Conservation (phyloP, 2,329 filamentous ascomycete genomes). For the Periconia sp. region DNA sequence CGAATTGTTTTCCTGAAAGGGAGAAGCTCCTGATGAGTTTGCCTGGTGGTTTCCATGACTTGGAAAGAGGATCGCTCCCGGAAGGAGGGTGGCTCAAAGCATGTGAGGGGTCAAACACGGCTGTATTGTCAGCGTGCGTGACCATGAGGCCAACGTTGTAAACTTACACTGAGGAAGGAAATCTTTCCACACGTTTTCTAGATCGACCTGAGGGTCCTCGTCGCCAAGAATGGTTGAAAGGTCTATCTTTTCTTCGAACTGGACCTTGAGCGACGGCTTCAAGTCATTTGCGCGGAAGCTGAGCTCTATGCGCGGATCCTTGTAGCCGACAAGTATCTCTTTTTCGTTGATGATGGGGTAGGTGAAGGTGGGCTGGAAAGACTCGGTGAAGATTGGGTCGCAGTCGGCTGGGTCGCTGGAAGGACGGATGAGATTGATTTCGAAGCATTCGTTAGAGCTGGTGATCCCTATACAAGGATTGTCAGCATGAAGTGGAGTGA, state of each 20-base stretch:
- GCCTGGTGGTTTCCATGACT: conserved; percentile 71
- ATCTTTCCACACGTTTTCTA: conserved; percentile 62
- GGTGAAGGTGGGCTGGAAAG: conserved; percentile 84
- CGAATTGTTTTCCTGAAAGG: conserved; percentile 65
- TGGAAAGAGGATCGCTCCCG: conserved; percentile 19
- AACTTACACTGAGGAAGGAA: conserved; percentile 67
- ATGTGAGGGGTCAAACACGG: conserved; percentile 64
- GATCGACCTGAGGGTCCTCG: conserved; percentile 64
- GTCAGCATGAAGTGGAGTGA: conserved; percentile 12
- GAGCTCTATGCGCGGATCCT: conserved; percentile 74
- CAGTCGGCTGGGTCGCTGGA: conserved; percentile 16
- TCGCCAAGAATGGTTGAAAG: conserved; percentile 63
- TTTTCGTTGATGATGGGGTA: conserved; percentile 94
- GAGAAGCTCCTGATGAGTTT: conserved; percentile 67
- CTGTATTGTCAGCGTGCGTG: conserved; percentile 42
- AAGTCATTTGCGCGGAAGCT: conserved; percentile 73
- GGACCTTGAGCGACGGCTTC: conserved; percentile 72
- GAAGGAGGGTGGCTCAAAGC: conserved; percentile 8
- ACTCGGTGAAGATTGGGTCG: conserved; percentile 54
- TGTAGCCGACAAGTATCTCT: conserved; percentile 88
- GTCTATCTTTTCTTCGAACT: conserved; percentile 73
- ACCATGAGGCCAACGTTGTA: neutral
- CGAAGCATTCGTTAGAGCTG: conserved; percentile 41
- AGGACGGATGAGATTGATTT: conserved; percentile 41
- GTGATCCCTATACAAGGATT: conserved; percentile 26